Evolutionary conservation across 2,329 filamentous ascomycete species (phyloP).

Genomic region (Cadophora gregata): DNA sequence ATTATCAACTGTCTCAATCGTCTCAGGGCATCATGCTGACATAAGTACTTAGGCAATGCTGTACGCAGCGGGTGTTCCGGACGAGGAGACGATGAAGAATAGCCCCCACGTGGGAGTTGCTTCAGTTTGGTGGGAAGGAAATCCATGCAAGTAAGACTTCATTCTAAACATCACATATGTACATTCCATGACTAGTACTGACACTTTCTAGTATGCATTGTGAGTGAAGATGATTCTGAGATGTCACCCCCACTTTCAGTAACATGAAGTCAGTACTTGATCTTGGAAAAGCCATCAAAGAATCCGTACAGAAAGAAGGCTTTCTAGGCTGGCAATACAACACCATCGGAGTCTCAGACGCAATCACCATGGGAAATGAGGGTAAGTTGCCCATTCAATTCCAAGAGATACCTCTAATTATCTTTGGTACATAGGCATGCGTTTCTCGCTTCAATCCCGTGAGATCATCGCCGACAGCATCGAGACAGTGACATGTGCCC

Average conservation of each 20-base stretch:
- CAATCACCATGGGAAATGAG: slow-evolving; percentile 88
- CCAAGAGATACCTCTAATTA: neutral
- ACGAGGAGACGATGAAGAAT: slow-evolving; percentile 84
- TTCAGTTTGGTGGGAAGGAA: slow-evolving; percentile 76
- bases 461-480: slow-evolving; percentile 95
- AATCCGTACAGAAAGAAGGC: slow-evolving; percentile 76
- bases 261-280: slow-evolving; percentile 64
- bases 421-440: slow-evolving; percentile 72
- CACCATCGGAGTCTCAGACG: slow-evolving; percentile 67
- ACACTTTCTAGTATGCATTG: slow-evolving; percentile 56
- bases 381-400: slow-evolving; percentile 55
- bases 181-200: slow-evolving; percentile 12
- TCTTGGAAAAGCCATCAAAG: slow-evolving; percentile 86
- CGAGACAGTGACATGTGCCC: slow-evolving; percentile 90
- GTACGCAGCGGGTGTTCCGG: slow-evolving; percentile 88
- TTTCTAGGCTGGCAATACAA: slow-evolving; percentile 73
- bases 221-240: neutral
- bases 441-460: slow-evolving; percentile 87
- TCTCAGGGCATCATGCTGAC: neutral
- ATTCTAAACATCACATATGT: slow-evolving; percentile 19
- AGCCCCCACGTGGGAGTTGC: slow-evolving; percentile 82
- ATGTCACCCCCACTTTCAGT: slow-evolving; percentile 1
- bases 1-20: neutral
- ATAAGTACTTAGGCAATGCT: slow-evolving; percentile 65
- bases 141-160: slow-evolving; percentile 82